phyloP scores from a whole-genome alignment of 805 yeast species.

The Ogataea parapolymorpha region DNA sequence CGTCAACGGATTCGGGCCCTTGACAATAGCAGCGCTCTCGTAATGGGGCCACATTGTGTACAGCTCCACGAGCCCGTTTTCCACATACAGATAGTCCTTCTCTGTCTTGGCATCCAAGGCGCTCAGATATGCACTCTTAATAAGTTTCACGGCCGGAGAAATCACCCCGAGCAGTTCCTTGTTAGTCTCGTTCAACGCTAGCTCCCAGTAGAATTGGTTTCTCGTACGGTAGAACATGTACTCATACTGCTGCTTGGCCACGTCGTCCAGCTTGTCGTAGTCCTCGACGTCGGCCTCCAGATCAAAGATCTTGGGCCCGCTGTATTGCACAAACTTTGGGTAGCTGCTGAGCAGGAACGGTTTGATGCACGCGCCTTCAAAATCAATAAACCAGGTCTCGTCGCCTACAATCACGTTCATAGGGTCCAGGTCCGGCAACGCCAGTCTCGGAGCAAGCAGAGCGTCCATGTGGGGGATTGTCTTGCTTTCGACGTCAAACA shows the following conservation, averaged over 20 bases:
- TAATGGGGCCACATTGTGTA: constrained; percentile 68
- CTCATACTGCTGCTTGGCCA: constrained; percentile 75
- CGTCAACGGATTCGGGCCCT: constrained; percentile 35
- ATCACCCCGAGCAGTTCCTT: constrained; percentile 75
- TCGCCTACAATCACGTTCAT: constrained; percentile 67
- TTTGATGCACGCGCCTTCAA: constrained; percentile 75
- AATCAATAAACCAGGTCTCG: constrained; percentile 62
- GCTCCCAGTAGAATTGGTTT: constrained; percentile 88
- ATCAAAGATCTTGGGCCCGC: constrained; percentile 83
- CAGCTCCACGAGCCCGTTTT: constrained; percentile 63
- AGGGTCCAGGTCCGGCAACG: constrained; percentile 85
- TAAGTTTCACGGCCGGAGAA: constrained; percentile 73
- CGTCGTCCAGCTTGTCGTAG: constrained; percentile 61
- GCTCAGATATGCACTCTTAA: constrained; percentile 61
- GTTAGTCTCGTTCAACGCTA: constrained; percentile 59
- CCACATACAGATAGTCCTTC: constrained; percentile 60
- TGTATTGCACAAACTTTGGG: constrained; percentile 82
- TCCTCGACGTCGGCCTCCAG: constrained; percentile 71
- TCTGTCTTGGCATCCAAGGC: constrained; percentile 57
- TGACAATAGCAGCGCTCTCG: constrained; percentile 53
- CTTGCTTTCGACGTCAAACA: constrained; percentile 52
- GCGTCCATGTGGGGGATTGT: constrained; percentile 61
- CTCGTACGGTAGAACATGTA: constrained; percentile 88
- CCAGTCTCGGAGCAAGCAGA: constrained; percentile 68
- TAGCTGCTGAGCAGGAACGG: constrained; percentile 77